A percentile compares a stretch with the other conserved stretches of the same genome.
These are phyloP conservation scores for Skeletonema potamos DNA, from an alignment of 108 stramenopile species.

Conservation along the genomic window DNA sequence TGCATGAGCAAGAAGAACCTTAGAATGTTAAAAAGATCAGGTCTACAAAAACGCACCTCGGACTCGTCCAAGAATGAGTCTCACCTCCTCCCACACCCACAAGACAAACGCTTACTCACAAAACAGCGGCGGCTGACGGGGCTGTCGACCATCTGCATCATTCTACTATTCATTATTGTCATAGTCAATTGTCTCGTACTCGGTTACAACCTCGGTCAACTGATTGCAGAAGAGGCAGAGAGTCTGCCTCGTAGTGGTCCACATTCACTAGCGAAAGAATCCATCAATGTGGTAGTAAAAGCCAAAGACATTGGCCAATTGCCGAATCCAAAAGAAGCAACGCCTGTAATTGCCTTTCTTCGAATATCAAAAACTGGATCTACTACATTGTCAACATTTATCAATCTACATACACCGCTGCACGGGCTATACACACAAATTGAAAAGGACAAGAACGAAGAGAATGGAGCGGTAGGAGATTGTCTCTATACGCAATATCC, in stretches of 20 bases:
- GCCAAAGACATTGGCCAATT: background rate
- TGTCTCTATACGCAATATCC: background rate
- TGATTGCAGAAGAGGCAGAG: background rate
- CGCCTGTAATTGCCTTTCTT: background rate
- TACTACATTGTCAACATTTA: background rate
- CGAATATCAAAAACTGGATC: background rate
- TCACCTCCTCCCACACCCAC: too few relatives aligned
- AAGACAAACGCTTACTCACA: too few relatives aligned
- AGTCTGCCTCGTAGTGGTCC: background rate
- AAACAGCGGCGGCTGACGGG: too few relatives aligned
- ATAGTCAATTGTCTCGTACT: background rate
- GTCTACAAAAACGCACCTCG: too few relatives aligned
- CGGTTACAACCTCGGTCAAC: background rate
- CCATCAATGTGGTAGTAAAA: background rate
- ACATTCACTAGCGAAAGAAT: background rate
- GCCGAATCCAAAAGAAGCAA: background rate
- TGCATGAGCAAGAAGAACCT: too few relatives aligned
- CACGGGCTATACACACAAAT: background rate
- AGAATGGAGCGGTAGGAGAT: background rate
- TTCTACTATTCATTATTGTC: background rate
- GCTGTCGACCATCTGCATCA: too few relatives aligned
- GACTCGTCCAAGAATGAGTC: too few relatives aligned
- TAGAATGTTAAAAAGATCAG: too few relatives aligned
- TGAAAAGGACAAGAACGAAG: background rate
- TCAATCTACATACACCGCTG: background rate